Evolutionary conservation across 2,329 filamentous ascomycete species (phyloP).

Genomic region (Xylogone sp.): DNA sequence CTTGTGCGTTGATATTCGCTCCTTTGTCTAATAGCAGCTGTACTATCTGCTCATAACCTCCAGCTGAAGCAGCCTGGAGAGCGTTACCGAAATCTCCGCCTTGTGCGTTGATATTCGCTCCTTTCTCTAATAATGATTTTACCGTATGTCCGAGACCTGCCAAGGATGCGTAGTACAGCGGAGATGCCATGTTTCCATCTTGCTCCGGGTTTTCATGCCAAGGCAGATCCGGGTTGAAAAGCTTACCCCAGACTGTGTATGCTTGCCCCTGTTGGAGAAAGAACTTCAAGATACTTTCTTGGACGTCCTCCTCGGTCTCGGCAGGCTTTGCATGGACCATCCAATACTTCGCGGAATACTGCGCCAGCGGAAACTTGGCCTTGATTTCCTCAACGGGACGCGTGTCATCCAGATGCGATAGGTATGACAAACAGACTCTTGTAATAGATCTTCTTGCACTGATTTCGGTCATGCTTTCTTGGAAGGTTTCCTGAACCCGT

Average conservation of each 20-base stretch:
- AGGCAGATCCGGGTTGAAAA: constrained; percentile 9
- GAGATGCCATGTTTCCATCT: background rate
- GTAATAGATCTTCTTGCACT: constrained; percentile 1
- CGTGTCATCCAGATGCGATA: background rate
- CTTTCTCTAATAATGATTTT: constrained; percentile 16
- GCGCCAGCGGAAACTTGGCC: constrained; percentile 13
- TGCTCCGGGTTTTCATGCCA: background rate
- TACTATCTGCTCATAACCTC: constrained; percentile 8
- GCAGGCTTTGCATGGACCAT: constrained; percentile 7
- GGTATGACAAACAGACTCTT: constrained; percentile 10
- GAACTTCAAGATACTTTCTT: constrained; percentile 4
- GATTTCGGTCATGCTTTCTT: background rate
- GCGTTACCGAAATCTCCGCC: constrained; percentile 9
- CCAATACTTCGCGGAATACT: constrained; percentile 22
- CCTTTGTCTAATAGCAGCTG: constrained; percentile 4
- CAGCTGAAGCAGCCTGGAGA: constrained; percentile 10
- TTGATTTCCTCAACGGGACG: background rate
- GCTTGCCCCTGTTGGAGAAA: constrained; percentile 1
- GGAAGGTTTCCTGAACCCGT: constrained; percentile 8
- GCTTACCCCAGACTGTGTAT: constrained; percentile 4
- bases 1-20: constrained; percentile 12
- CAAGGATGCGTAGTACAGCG: constrained; percentile 15
- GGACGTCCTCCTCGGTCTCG: constrained; percentile 8
- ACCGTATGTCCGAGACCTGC: constrained; percentile 12
- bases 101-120: constrained; percentile 18